Evolutionary conservation across 2,329 filamentous ascomycete species (phyloP), one percentile per base, ranked within the genome.

Genomic region (Paraconiothyrium brasiliense): DNA sequence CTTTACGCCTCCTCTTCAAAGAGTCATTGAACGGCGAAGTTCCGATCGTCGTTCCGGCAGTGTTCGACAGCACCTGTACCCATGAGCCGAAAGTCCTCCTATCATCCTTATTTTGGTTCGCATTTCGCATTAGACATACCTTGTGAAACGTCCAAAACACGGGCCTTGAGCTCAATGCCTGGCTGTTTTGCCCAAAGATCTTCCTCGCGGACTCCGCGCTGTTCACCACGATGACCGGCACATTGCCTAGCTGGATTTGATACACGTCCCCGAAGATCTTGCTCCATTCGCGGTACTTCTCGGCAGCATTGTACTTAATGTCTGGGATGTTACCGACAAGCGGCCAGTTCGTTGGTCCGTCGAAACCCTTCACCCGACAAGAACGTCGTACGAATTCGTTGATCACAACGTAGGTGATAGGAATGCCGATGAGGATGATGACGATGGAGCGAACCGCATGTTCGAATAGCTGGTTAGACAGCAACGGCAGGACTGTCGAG

Each of bases 11-110:
- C 5, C 87, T 81, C 73, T 90, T 90, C 32, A 90, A 76, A 0
- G 85, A 88, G 3, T 90, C 88, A 57, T 84, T 87, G 71, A 89
- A 91, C 0, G 89, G 89, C 0, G 86, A 88, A 0, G 89, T 91
- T 0, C 89, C 89, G 59, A 91, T 90, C 0, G 89, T 91, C 0
- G 88, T 90, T 6, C 88, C 88, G 0, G 87, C 85, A 0, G 88
- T 90, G 47, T 89, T 87, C 2, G 86, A 89, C 1, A 90, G 80
- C 2, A 89, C 84, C 85, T 87, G 39, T 4, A 11, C 7, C 10
- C 5, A 20, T 71, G 51, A 67, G 63, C 22, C 46, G 20, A 14
- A 14, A 16, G 9, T 48, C 24, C 2, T 20, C 13, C 13, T 39
- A 34, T 16, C 30, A 34, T 8, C 43, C 39, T 20, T 20, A 6